A percentile compares a stretch with the other conserved stretches of the same genome.
These are phyloP conservation scores for Malassezia globosa DNA, from an alignment of 1,284 basidiomycete genomes.

Conservation along the genomic window DNA sequence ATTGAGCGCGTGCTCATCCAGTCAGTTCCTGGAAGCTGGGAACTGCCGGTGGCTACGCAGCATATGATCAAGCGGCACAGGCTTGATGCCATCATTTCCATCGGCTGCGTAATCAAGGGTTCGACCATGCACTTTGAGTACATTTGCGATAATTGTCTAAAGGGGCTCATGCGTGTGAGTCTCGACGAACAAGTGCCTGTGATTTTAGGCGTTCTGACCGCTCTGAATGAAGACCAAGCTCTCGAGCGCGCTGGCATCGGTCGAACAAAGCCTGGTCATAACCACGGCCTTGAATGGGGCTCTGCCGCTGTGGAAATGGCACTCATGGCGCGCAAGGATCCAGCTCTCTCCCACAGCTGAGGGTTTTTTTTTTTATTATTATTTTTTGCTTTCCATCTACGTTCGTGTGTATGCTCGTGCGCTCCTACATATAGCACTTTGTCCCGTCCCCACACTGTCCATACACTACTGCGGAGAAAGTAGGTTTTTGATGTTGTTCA, in stretches of 20 bases:
- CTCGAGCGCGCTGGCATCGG: constrained; percentile 72
- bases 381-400: background rate
- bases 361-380: background rate
- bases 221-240: constrained; percentile 85
- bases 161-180: constrained; percentile 85
- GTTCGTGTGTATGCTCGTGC: too few relatives aligned
- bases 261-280: constrained; percentile 64
- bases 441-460: background rate
- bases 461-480: constrained; percentile 10
- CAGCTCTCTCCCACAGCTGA: background rate
- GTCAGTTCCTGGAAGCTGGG: constrained; percentile 65
- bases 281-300: constrained; percentile 94
- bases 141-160: constrained; percentile 82
- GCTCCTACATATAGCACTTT: too few relatives aligned
- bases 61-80: constrained; percentile 52
- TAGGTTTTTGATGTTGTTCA: constrained; percentile 18
- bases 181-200: constrained; percentile 88
- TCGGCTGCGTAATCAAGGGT: constrained; percentile 91
- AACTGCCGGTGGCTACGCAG: constrained; percentile 36
- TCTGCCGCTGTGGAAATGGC: constrained; percentile 71
- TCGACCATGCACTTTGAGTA: constrained; percentile 53
- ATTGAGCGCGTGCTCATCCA: constrained; percentile 79
- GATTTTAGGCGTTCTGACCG: constrained; percentile 91
- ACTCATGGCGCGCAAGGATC: constrained; percentile 27
- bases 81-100: constrained; percentile 77